Conservation (phyloP, 1,284 basidiomycete genomes). For the Earliella scabrosa region DNA sequence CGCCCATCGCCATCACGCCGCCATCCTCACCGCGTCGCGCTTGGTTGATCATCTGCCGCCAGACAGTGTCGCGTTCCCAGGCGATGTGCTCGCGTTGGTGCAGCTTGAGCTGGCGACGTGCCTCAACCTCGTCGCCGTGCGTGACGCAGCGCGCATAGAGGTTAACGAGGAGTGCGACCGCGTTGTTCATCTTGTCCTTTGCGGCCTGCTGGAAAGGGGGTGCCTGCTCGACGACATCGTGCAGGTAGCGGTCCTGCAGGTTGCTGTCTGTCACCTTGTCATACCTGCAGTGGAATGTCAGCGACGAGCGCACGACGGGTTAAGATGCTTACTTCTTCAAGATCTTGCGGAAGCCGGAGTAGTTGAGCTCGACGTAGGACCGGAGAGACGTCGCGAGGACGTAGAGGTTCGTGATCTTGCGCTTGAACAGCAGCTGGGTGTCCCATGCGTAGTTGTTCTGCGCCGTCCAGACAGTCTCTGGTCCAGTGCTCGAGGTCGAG, state of each 20-base stretch:
- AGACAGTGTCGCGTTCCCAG: conserved; percentile 95
- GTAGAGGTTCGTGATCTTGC: conserved; percentile 88
- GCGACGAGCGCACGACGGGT: no score
- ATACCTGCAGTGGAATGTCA: conserved; percentile 57
- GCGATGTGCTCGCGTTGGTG: conserved; percentile 94
- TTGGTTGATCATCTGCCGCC: conserved; percentile 96
- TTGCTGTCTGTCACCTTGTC: conserved; percentile 92
- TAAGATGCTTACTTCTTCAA: conserved; percentile 79
- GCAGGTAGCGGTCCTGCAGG: conserved; percentile 86
- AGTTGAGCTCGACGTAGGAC: conserved; percentile 94
- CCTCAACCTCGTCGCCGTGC: conserved; percentile 71
- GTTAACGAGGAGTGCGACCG: conserved; percentile 67
- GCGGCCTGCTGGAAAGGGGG: conserved; percentile 70
- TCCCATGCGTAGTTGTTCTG: conserved; percentile 88
- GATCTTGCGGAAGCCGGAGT: conserved; percentile 95
- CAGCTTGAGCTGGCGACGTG: conserved; percentile 83
- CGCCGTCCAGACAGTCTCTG: conserved; percentile 78
- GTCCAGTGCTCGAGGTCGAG: conserved; percentile 36
- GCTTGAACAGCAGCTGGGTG: conserved; percentile 89
- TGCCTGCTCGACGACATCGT: conserved; percentile 71
- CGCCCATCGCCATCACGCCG: conserved; percentile 47
- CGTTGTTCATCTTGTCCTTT: conserved; percentile 68
- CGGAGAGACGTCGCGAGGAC: conserved; percentile 83
- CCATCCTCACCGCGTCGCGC: conserved; percentile 70
- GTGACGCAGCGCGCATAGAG: conserved; percentile 91